phyloP scores from a whole-genome alignment of 2,329 filamentous ascomycete species.

The Ceratocystis eucalypticola region DNA sequence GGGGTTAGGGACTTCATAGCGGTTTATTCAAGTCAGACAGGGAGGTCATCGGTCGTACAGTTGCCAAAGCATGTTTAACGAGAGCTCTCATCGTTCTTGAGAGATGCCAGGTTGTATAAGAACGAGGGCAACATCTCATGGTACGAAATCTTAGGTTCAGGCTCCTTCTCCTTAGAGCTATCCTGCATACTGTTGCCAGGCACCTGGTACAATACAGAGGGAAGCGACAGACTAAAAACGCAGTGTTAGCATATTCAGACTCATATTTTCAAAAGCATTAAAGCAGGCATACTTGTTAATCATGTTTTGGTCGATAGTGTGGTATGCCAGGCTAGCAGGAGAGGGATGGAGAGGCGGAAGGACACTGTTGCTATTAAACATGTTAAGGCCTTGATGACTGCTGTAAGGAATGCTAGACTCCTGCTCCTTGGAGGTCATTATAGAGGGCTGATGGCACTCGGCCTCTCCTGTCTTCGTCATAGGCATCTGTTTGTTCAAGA shows the following conservation, averaged over 20 bases:
- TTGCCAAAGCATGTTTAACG: not conserved
- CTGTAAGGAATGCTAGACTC: not conserved
- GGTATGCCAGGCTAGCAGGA: not conserved
- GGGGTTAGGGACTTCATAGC: not conserved
- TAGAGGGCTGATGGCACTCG: not conserved
- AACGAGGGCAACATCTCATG: slow-evolving; percentile 4
- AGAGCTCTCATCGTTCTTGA: not conserved
- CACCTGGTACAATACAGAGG: not conserved
- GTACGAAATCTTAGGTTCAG: not conserved
- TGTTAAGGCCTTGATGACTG: not conserved
- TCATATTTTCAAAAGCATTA: not conserved
- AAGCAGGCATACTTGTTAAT: slow-evolving; percentile 9
- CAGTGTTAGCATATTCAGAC: not conserved
- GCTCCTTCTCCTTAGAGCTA: not conserved
- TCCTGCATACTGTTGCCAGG: not conserved
- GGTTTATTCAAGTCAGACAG: not conserved
- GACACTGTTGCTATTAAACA: not conserved
- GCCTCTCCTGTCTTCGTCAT: not conserved
- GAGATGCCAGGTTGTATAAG: not conserved
- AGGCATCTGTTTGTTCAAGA: not conserved
- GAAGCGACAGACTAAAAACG: not conserved
- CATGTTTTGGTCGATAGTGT: slow-evolving; percentile 9
- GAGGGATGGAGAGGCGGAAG: not conserved
- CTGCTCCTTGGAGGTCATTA: not conserved
- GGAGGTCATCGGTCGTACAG: not conserved